Conservation (phyloP, 139 green algal species). For the Spirogloea muscicola region DNA sequence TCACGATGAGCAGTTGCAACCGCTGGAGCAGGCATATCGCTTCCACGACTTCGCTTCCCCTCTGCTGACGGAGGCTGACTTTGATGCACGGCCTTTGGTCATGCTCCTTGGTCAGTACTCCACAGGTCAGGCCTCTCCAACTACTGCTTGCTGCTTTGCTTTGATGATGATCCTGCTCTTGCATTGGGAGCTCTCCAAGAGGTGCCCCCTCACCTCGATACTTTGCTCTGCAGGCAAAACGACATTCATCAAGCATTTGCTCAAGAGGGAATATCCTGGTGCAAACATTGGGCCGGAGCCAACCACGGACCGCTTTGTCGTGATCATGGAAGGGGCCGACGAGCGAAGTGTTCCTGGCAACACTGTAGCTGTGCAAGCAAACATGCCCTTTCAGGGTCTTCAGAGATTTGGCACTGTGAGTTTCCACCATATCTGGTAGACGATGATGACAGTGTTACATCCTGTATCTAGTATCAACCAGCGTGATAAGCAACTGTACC, state of each 20-base stretch:
- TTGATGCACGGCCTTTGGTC: slow-evolving; percentile 92
- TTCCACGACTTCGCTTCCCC: slow-evolving; percentile 88
- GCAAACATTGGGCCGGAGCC: slow-evolving; percentile 93
- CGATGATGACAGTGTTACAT: too few relatives aligned
- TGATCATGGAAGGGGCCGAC: slow-evolving; percentile 59
- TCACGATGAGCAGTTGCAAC: too few relatives aligned
- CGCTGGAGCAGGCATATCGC: slow-evolving; percentile 87
- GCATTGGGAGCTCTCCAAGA: slow-evolving; percentile 66
- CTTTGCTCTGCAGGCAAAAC: slow-evolving; percentile 98
- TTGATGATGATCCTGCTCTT: not conserved
- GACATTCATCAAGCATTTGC: slow-evolving; percentile 95
- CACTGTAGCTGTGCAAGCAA: slow-evolving; percentile 89
- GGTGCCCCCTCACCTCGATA: slow-evolving; percentile 82
- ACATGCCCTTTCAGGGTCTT: slow-evolving; percentile 72
- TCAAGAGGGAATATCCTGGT: slow-evolving; percentile 86
- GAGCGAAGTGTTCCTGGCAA: slow-evolving; percentile 86
- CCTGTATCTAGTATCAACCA: too few relatives aligned
- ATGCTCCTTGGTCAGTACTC: slow-evolving; percentile 88
- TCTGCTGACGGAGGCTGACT: slow-evolving; percentile 68
- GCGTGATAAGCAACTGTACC: too few relatives aligned
- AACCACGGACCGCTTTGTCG: slow-evolving; percentile 96
- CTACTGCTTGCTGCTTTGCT: not conserved
- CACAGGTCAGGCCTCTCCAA: not conserved
- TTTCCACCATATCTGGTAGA: too few relatives aligned
- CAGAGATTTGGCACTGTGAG: slow-evolving; percentile 58